Evolutionary conservation across 2,329 filamentous ascomycete genomes (phyloP).

Genomic region (Metarhizium rileyi): DNA sequence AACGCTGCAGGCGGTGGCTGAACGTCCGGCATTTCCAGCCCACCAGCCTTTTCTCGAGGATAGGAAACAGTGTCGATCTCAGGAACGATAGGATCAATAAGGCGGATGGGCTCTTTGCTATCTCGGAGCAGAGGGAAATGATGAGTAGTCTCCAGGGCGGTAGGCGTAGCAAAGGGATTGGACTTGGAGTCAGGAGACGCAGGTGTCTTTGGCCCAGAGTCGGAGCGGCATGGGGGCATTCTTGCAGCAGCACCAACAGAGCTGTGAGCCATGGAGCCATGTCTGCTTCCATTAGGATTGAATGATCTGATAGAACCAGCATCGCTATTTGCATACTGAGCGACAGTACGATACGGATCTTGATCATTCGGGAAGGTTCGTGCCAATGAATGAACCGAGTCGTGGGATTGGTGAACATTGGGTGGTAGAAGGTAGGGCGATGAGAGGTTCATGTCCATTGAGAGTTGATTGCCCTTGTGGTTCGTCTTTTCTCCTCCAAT

Average conservation of each 20-base stretch:
- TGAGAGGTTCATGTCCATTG: constrained; percentile 64
- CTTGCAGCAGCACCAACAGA: constrained; percentile 14
- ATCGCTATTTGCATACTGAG: constrained; percentile 47
- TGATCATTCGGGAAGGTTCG: constrained; percentile 64
- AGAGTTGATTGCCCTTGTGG: constrained; percentile 44
- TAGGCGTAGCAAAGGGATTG: constrained; percentile 27
- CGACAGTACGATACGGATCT: constrained; percentile 70
- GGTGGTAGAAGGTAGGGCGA: constrained; percentile 93
- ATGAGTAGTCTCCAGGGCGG: constrained; percentile 19
- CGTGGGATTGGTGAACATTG: constrained; percentile 64
- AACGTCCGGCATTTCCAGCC: constrained; percentile 17
- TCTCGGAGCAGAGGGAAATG: constrained; percentile 10
- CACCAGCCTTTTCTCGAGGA: constrained; percentile 16
- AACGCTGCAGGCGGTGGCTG: constrained; percentile 20
- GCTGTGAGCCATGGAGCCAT: constrained; percentile 16
- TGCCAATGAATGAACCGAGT: constrained; percentile 80
- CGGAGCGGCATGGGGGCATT: constrained; percentile 24
- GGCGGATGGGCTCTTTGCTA: constrained; percentile 17
- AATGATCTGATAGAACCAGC: constrained; percentile 46
- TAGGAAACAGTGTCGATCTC: constrained; percentile 27
- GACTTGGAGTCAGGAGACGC: constrained; percentile 22
- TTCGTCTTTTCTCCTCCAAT: constrained; percentile 47
- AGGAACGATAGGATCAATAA: constrained; percentile 26
- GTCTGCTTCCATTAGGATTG: constrained; percentile 31
- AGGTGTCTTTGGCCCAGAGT: constrained; percentile 35